Evolutionary conservation across 352 stramenopile species (phyloP), one percentile per base, ranked within the genome.

Genomic region (Phytophthora pini): DNA sequence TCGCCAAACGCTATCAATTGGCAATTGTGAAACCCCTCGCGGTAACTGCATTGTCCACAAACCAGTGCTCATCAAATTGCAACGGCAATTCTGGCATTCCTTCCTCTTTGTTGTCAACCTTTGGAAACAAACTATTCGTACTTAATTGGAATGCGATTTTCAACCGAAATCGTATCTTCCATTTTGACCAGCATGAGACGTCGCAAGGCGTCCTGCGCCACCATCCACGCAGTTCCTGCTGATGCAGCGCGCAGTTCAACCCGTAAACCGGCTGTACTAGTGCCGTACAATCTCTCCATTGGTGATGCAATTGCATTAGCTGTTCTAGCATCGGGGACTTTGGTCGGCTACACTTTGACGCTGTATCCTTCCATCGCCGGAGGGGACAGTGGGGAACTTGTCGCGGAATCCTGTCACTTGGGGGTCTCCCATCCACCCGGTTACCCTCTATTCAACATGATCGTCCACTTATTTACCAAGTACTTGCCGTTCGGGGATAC

Each of bases 391-490:
- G 94, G 94, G 12, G 94, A 98, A 55, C 76, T 99, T 1, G 88
- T 98, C 31, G 93, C 95, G 38, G 96, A 99, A 74, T 94, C 91
- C 32, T 99, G 96, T 48, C 71, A 89, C 17, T 79, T 98, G 4
- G 97, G 97, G 5, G 87, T 97, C 29, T 91, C 93, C 7, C 97
- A 99, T 62, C 95, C 95, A 7, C 95, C 95, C 2, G 96, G 96
- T 1, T 99, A 99, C 65, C 96, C 96, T 29, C 75, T 98, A 12
- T 98, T 97, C 67, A 98, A 92, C 32, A 76, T 98, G 68, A 51
- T 98, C 8, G 86, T 97, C 29, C 82, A 97, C 56, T 7, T 85
- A 1, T 77, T 92, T 22, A 89, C 66, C 4, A 52, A 36, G 15
- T 73, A 65, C 31, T 54, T 87, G 27, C 68, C 72, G 10, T 68